These are phyloP conservation scores for Chalaropsis ovoidea DNA, from an alignment of 2,329 filamentous ascomycete species.

Conservation along the genomic window DNA sequence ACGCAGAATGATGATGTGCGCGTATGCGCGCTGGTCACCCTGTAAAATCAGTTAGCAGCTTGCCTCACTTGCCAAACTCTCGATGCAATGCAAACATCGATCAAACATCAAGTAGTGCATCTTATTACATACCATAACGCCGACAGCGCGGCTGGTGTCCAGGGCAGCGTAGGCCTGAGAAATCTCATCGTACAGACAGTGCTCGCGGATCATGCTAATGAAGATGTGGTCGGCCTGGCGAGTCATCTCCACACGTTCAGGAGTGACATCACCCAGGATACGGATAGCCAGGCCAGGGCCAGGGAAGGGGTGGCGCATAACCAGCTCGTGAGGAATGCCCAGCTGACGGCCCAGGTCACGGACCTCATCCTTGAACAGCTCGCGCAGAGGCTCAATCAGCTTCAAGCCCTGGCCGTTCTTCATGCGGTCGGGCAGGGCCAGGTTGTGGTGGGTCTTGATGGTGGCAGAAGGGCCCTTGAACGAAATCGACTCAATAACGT, in stretches of 20 bases:
- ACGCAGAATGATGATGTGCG: slow-evolving; percentile 34
- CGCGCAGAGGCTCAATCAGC: slow-evolving; percentile 67
- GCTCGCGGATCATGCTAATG: slow-evolving; percentile 62
- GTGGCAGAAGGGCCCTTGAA: slow-evolving; percentile 43
- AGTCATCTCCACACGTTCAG: slow-evolving; percentile 66
- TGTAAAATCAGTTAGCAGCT: slow-evolving; percentile 18
- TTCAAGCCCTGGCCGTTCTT: slow-evolving; percentile 44
- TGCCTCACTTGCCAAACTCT: not conserved
- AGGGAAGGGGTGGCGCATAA: slow-evolving; percentile 31
- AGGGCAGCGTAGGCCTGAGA: slow-evolving; percentile 27
- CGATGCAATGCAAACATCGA: slow-evolving; percentile 1
- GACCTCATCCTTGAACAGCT: slow-evolving; percentile 64
- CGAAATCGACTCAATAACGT: slow-evolving; percentile 40
- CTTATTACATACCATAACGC: slow-evolving; percentile 25
- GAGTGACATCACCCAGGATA: slow-evolving; percentile 75
- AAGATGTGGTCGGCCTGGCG: slow-evolving; percentile 67
- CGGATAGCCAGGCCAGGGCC: slow-evolving; percentile 58
- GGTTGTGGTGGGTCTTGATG: slow-evolving; percentile 57
- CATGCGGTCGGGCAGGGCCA: slow-evolving; percentile 52
- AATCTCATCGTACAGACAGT: slow-evolving; percentile 58
- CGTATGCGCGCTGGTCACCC: slow-evolving; percentile 56
- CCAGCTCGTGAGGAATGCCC: slow-evolving; percentile 32
- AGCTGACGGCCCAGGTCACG: slow-evolving; percentile 31
- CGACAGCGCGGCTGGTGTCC: slow-evolving; percentile 26
- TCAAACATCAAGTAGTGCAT: slow-evolving; percentile 14